Evolutionary conservation across 2,329 filamentous ascomycete species (phyloP).

Genomic region (Fusarium sublunatum): DNA sequence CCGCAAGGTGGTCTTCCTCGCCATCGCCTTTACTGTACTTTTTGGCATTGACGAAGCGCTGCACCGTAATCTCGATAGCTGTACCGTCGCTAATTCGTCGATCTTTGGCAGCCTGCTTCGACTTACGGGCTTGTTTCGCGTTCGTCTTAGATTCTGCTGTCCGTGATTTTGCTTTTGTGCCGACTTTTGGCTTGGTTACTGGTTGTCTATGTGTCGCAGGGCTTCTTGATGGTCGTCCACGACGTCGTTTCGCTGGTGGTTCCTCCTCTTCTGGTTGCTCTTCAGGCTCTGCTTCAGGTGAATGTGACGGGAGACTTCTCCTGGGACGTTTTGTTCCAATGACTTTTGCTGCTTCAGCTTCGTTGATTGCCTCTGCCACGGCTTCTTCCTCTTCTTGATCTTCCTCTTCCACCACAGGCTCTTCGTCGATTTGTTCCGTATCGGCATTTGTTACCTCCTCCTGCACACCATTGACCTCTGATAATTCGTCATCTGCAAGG

Average conservation of each 20-base stretch:
- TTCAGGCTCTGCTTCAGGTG: slow-evolving; percentile 56
- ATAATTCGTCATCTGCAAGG: slow-evolving; percentile 22
- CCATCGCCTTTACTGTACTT: slow-evolving; percentile 54
- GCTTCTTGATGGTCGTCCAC: slow-evolving; percentile 53
- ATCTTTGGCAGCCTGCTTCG: slow-evolving; percentile 39
- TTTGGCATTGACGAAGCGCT: slow-evolving; percentile 66
- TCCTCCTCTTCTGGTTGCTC: slow-evolving; percentile 48
- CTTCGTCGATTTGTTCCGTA: slow-evolving; percentile 31
- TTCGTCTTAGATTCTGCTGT: slow-evolving; percentile 37
- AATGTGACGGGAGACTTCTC: slow-evolving; percentile 51
- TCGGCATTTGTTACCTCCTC: slow-evolving; percentile 8
- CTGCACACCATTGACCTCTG: slow-evolving; percentile 6
- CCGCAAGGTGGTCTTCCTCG: slow-evolving; percentile 58
- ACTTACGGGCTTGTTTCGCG: slow-evolving; percentile 35
- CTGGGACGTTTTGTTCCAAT: slow-evolving; percentile 59
- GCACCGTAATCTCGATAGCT: slow-evolving; percentile 67
- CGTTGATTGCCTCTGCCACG: slow-evolving; percentile 58
- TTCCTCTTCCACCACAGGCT: slow-evolving; percentile 36
- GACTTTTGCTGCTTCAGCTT: slow-evolving; percentile 55
- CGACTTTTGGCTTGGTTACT: slow-evolving; percentile 39
- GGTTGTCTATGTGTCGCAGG: slow-evolving; percentile 58
- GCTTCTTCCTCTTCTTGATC: slow-evolving; percentile 40
- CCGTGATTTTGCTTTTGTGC: slow-evolving; percentile 30
- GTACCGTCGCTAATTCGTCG: slow-evolving; percentile 41
- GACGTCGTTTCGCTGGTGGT: slow-evolving; percentile 53